Evolutionary conservation across 345 rosid species (phyloP).

Genomic region (Eucalyptus virginea): DNA sequence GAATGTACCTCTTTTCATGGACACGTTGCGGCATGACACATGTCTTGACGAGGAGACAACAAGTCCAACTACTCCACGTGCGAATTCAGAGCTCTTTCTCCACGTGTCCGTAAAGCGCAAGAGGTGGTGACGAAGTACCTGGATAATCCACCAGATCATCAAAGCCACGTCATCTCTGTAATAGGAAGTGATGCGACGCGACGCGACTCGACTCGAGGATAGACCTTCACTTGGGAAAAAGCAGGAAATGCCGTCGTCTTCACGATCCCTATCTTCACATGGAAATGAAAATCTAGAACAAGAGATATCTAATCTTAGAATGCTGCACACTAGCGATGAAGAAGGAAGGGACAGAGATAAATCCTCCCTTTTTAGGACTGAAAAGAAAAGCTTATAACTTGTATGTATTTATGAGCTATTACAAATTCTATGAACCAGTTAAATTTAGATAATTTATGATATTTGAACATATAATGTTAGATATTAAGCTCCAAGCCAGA

Average conservation of each 20-base stretch:
- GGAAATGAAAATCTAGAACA: not conserved
- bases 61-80: not conserved
- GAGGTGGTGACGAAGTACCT: not conserved
- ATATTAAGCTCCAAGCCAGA: not conserved
- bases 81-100: not conserved
- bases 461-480: not conserved
- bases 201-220: not conserved
- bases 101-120: not conserved
- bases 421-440: accelerated
- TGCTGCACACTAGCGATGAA: not conserved
- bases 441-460: too few species aligned
- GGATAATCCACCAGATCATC: not conserved
- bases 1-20: not conserved
- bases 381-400: not conserved
- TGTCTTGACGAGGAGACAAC: not conserved
- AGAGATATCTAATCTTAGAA: not conserved
- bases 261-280: not conserved
- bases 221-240: not conserved
- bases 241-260: not conserved
- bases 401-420: not conserved
- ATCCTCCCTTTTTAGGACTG: not conserved
- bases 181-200: not conserved
- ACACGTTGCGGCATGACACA: not conserved
- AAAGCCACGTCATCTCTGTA: not conserved
- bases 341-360: not conserved